Conservation (phyloP, 2,329 filamentous ascomycete species). For the Nemania sp. region DNA sequence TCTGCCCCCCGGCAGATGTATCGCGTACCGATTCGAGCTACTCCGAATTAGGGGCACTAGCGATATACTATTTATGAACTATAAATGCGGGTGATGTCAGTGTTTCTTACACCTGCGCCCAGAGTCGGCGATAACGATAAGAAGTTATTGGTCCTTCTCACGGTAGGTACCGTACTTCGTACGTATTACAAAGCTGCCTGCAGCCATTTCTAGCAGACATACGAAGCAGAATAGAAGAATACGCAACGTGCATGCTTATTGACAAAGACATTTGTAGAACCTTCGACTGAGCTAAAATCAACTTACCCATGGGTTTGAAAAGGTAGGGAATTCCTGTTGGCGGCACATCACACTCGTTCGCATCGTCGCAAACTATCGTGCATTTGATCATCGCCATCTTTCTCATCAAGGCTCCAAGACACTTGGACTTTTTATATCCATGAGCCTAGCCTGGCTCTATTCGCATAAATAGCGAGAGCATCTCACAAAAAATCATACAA, state of each 20-base stretch:
- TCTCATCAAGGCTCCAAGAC: not conserved
- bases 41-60: too few relatives aligned
- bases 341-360: not conserved
- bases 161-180: not conserved
- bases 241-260: too few relatives aligned
- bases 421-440: too few relatives aligned
- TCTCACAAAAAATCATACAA: constrained; percentile 11
- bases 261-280: too few relatives aligned
- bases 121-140: not conserved
- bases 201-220: too few relatives aligned
- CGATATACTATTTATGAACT: too few relatives aligned
- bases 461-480: constrained; percentile 28
- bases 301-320: too few relatives aligned
- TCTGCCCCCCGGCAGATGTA: too few relatives aligned
- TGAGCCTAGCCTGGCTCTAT: not conserved
- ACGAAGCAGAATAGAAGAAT: constrained; percentile 8
- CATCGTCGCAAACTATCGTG: not conserved
- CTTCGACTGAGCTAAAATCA: constrained; percentile 17
- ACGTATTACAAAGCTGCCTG: constrained; percentile 49
- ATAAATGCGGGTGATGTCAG: not conserved
- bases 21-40: too few relatives aligned
- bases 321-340: too few relatives aligned
- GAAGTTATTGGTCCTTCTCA: too few relatives aligned
- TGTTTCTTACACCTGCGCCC: too few relatives aligned
- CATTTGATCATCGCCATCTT: not conserved